Conservation (phyloP, 108 stramenopile species). For the Fistulifera solaris region DNA sequence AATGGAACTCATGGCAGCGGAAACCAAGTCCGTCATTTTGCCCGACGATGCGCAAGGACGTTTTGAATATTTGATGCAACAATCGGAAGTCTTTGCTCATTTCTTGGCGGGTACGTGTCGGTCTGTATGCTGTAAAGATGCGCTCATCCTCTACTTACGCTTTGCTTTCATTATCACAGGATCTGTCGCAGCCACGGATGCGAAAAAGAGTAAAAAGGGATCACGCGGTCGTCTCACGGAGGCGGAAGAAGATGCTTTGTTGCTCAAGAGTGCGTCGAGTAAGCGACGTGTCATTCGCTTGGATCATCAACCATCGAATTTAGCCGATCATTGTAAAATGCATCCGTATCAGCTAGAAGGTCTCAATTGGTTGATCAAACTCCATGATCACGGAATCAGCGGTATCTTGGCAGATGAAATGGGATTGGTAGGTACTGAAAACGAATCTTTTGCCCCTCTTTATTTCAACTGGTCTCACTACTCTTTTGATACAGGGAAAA, state of each 20-base stretch:
- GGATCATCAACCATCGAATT: conserved; percentile 76
- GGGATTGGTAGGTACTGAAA: not conserved
- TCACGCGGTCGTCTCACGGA: conserved; percentile 87
- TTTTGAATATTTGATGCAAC: conserved; percentile 86
- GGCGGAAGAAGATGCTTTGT: conserved; percentile 92
- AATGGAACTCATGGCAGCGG: conserved; percentile 60
- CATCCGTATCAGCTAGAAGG: conserved; percentile 98
- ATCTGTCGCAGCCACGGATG: conserved; percentile 30
- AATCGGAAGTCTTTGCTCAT: conserved; percentile 98
- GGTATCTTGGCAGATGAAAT: conserved; percentile 99
- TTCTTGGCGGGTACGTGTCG: conserved; percentile 81
- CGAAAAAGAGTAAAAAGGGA: conserved; percentile 31
- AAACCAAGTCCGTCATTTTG: conserved; percentile 5
- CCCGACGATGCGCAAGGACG: conserved; percentile 28
- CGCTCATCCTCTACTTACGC: too few species aligned
- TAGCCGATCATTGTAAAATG: conserved; percentile 82
- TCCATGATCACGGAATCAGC: conserved; percentile 98
- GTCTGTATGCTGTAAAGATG: too few species aligned
- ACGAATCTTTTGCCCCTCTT: too few species aligned
- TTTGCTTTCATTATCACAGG: conserved; percentile 26
- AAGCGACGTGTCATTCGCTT: conserved; percentile 79
- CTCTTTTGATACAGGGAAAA: conserved; percentile 53
- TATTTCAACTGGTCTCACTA: not conserved
- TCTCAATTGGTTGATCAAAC: conserved; percentile 98
- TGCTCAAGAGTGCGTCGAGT: conserved; percentile 83